A percentile compares a stretch with the other conserved stretches of the same genome.
These are phyloP conservation scores for Fusarium sp. DNA, from an alignment of 2,329 filamentous ascomycete genomes.

Conservation along the genomic window DNA sequence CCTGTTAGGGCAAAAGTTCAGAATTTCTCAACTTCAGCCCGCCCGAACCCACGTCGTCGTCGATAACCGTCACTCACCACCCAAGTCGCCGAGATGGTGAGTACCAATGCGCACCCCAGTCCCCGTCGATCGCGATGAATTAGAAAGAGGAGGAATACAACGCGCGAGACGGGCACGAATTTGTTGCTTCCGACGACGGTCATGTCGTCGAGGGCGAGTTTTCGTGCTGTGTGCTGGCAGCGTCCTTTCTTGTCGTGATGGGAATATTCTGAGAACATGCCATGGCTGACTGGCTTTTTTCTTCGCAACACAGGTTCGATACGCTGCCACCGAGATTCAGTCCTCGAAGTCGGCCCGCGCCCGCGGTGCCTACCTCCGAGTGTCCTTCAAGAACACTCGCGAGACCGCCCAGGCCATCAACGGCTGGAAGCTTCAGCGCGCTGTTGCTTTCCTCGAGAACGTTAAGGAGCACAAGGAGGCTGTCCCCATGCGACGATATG, in stretches of 20 bases:
- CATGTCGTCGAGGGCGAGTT: neutral
- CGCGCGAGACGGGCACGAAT: slow-evolving; percentile 10
- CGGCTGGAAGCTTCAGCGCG: slow-evolving; percentile 97
- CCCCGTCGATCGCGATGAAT: slow-evolving; percentile 34
- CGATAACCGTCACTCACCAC: slow-evolving; percentile 64
- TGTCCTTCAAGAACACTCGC: slow-evolving; percentile 99
- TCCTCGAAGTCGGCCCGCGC: slow-evolving; percentile 95
- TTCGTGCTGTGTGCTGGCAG: neutral
- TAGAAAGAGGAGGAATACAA: slow-evolving; percentile 35
- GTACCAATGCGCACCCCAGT: slow-evolving; percentile 46
- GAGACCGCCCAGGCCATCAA: slow-evolving; percentile 99
- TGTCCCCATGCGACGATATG: slow-evolving; percentile 97
- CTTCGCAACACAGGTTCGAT: slow-evolving; percentile 77
- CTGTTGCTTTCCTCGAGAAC: slow-evolving; percentile 97
- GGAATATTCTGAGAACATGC: slow-evolving; percentile 18
- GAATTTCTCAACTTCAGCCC: slow-evolving; percentile 60
- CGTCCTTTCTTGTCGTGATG: slow-evolving; percentile 5
- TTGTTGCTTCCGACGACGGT: slow-evolving; percentile 7
- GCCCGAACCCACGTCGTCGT: slow-evolving; percentile 60
- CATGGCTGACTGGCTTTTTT: slow-evolving; percentile 40
- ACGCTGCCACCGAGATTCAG: slow-evolving; percentile 91
- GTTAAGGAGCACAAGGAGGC: slow-evolving; percentile 97
- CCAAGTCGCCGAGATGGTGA: slow-evolving; percentile 69
- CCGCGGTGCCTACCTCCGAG: slow-evolving; percentile 98
- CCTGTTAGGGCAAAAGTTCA: slow-evolving; percentile 59